Evolutionary conservation across 176 grass and related monocot species (phyloP).

Genomic region (Elymus sibiricus): DNA sequence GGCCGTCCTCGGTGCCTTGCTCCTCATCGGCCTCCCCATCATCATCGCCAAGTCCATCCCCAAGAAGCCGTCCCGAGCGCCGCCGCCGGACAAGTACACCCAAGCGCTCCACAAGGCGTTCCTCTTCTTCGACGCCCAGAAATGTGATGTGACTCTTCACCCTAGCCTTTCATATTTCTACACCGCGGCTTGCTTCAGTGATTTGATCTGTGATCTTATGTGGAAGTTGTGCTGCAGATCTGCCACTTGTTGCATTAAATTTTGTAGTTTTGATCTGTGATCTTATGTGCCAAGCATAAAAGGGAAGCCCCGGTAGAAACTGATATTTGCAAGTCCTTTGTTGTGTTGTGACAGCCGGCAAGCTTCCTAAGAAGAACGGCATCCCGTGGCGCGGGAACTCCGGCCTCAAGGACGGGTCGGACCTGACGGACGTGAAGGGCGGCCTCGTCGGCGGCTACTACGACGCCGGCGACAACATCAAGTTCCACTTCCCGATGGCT

Average conservation of each 20-base stretch:
- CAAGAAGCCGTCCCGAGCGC: slow-evolving; percentile 55
- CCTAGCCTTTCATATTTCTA: no score
- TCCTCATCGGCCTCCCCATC: slow-evolving; percentile 76
- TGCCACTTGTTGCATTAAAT: background rate
- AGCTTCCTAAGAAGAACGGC: slow-evolving; percentile 85
- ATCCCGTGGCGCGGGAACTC: slow-evolving; percentile 75
- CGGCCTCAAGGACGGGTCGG: slow-evolving; percentile 57
- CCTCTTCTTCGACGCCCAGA: slow-evolving; percentile 96
- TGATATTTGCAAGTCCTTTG: background rate
- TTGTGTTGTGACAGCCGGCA: slow-evolving; percentile 49
- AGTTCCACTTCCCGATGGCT: slow-evolving; percentile 96
- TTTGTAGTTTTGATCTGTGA: background rate
- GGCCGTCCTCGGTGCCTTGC: slow-evolving; percentile 48
- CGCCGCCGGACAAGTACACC: slow-evolving; percentile 63
- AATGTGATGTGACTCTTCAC: slow-evolving; percentile 40
- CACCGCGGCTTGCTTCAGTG: background rate
- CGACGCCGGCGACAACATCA: slow-evolving; percentile 94
- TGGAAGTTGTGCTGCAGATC: background rate
- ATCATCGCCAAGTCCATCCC: slow-evolving; percentile 88
- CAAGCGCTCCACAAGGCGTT: slow-evolving; percentile 82
- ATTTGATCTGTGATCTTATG: background rate
- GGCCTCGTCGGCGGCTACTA: slow-evolving; percentile 93
- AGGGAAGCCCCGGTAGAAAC: background rate
- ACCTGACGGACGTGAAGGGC: slow-evolving; percentile 53
- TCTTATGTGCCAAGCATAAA: background rate